phyloP scores from a whole-genome alignment of 352 stramenopile species.

The Hyaloperonospora arabidopsidis region DNA sequence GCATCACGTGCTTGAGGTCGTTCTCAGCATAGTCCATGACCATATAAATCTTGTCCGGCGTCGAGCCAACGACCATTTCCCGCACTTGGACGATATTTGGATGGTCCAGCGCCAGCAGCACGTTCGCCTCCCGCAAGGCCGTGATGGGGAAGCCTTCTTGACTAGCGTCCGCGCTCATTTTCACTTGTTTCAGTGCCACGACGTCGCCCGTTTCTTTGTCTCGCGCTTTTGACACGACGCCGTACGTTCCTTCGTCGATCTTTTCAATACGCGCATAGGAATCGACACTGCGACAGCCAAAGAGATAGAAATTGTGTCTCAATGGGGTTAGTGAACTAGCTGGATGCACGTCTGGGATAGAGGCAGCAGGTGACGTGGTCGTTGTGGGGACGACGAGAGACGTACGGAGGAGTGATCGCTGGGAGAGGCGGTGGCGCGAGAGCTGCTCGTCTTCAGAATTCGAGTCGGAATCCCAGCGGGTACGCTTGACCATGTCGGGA shows the following conservation, averaged over 20 bases:
- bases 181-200: conserved; percentile 90
- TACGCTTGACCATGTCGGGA: conserved; percentile 35
- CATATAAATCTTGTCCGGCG: conserved; percentile 86
- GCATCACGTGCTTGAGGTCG: conserved; percentile 81
- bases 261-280: conserved; percentile 90
- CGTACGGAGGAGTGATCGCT: background rate
- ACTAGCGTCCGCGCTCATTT: conserved; percentile 66
- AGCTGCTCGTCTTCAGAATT: conserved; percentile 32
- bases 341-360: too few species aligned
- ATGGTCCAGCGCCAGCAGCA: conserved; percentile 71
- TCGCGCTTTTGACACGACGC: conserved; percentile 91
- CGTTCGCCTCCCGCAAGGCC: conserved; percentile 80
- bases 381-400: background rate
- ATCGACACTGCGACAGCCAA: conserved; percentile 91
- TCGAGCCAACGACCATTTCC: conserved; percentile 86
- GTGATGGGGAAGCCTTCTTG: conserved; percentile 82
- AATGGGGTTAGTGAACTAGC: conserved; percentile 9
- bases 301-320: conserved; percentile 65
- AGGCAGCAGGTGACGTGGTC: too few species aligned
- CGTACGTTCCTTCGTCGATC: conserved; percentile 95
- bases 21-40: conserved; percentile 88
- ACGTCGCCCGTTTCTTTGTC: conserved; percentile 88
- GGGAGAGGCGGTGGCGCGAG: conserved; percentile 14
- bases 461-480: conserved; percentile 69
- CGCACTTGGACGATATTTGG: conserved; percentile 83